Percentiles rank a stretch among this genome's conserved stretches.
Evolutionary conservation across 2,329 filamentous ascomycete species (phyloP).

Genomic region (Calonectria pseudoturangicola): DNA sequence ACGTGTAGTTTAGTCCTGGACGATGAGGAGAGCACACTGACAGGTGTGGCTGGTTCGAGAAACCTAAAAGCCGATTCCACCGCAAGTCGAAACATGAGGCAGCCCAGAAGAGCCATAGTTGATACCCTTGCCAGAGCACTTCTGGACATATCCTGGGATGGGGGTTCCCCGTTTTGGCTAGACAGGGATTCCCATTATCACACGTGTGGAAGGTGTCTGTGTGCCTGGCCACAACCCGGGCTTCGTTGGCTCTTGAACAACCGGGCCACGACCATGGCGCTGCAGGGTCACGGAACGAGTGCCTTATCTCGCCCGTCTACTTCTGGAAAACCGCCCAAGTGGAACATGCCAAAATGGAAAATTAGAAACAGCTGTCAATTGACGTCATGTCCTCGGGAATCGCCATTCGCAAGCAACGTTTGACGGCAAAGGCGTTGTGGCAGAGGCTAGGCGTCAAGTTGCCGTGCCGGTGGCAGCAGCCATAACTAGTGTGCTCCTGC

Average conservation of each 20-base stretch:
- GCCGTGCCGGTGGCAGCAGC: not conserved
- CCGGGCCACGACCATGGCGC: constrained; percentile 4
- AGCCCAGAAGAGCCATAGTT: constrained; percentile 42
- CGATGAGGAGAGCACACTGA: not conserved
- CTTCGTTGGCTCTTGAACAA: constrained; percentile 3
- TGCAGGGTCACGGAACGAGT: not conserved
- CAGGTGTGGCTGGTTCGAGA: constrained; percentile 1
- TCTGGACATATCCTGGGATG: constrained; percentile 24
- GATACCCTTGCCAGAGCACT: constrained; percentile 31
- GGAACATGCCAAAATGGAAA: not conserved
- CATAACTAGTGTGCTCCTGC: not conserved
- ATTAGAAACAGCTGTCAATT: not conserved
- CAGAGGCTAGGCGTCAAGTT: not conserved
- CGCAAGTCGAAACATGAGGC: constrained; percentile 53
- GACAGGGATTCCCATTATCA: constrained; percentile 23
- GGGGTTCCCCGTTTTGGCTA: constrained; percentile 24
- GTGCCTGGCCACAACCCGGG: not conserved
- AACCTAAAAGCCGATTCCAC: constrained; percentile 40
- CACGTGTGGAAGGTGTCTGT: not conserved
- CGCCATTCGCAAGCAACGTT: not conserved
- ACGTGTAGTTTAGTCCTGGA: constrained; percentile 7
- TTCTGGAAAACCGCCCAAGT: constrained; percentile 6
- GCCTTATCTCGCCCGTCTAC: not conserved
- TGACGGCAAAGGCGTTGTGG: not conserved
- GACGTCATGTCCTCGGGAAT: constrained; percentile 2